These are phyloP conservation scores for Verbena officinalis DNA, from an alignment of 257 asterid genomes.

Conservation along the genomic window DNA sequence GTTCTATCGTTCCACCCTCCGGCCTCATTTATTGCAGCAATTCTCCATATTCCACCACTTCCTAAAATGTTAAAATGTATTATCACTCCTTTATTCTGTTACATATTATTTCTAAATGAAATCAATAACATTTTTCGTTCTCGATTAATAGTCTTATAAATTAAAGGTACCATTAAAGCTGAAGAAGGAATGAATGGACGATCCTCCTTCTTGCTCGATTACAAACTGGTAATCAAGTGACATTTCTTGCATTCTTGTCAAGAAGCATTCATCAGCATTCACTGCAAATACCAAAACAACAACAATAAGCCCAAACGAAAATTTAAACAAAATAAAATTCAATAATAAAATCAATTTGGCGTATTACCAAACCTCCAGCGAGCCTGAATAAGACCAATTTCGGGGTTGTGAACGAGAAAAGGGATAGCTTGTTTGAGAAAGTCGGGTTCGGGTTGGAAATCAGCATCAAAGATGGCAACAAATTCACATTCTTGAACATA, in stretches of 20 bases:
- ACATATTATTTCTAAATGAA: not conserved
- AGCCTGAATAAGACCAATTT: constrained; percentile 64
- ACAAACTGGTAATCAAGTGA: constrained; percentile 64
- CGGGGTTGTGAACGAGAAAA: constrained; percentile 52
- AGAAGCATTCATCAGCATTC: constrained; percentile 70
- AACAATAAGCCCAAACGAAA: not conserved
- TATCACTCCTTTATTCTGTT: not conserved
- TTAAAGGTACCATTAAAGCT: constrained; percentile 61
- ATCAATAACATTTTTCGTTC: too few species aligned
- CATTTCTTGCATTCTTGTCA: constrained; percentile 80
- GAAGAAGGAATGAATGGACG: constrained; percentile 63
- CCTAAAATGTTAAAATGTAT: constrained; percentile 30
- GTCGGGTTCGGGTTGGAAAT: constrained; percentile 68
- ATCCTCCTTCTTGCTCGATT: constrained; percentile 75
- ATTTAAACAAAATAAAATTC: too few species aligned
- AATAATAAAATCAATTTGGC: too few species aligned
- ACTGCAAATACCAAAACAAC: constrained; percentile 43
- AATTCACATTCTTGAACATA: constrained; percentile 57
- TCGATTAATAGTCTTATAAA: not conserved
- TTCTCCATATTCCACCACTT: constrained; percentile 59
- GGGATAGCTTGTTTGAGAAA: constrained; percentile 57
- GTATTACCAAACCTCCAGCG: constrained; percentile 68
- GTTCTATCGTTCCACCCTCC: constrained; percentile 60
- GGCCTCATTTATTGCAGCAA: constrained; percentile 41
- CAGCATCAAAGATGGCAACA: constrained; percentile 75